A percentile compares a stretch with the other conserved stretches of the same genome.
Evolutionary conservation across 495 filamentous ascomycete genomes (phyloP).

Genomic region (Lasiosphaeriaceae sp.): DNA sequence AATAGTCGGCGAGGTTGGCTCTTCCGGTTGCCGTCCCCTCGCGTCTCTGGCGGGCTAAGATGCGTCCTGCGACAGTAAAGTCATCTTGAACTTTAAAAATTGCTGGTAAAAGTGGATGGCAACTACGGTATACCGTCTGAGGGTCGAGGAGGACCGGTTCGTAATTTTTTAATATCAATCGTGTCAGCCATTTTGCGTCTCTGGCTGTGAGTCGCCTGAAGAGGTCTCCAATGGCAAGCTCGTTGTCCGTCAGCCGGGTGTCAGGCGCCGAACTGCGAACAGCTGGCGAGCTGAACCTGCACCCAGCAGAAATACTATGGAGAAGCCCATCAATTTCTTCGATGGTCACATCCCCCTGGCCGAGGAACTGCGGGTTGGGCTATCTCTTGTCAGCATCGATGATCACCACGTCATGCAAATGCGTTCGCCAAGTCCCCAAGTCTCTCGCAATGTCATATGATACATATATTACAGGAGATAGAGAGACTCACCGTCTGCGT

Average conservation of each 20-base stretch:
- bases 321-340: conserved; percentile 72
- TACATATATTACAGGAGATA: neutral
- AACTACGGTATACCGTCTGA: conserved; percentile 41
- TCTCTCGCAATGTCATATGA: neutral
- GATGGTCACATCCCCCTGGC: conserved; percentile 51
- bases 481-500: conserved; percentile 54
- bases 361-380: conserved; percentile 34
- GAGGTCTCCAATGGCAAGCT: conserved; percentile 47
- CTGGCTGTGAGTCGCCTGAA: conserved; percentile 60
- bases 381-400: conserved; percentile 10
- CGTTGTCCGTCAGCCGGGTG: conserved; percentile 31
- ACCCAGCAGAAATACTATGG: conserved; percentile 58
- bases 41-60: conserved; percentile 19
- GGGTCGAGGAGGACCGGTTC: conserved; percentile 53
- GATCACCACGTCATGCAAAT: too few relatives aligned
- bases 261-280: conserved; percentile 49
- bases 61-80: conserved; percentile 30
- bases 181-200: conserved; percentile 86
- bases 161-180: conserved; percentile 75
- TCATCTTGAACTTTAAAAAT: conserved; percentile 65
- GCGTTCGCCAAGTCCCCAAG: neutral
- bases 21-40: conserved; percentile 20
- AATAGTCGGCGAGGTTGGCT: conserved; percentile 18
- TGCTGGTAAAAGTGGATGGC: conserved; percentile 56
- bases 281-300: conserved; percentile 63